phyloP scores from a whole-genome alignment of 768 basidiomycete species.

The Saitozyma sp. region DNA sequence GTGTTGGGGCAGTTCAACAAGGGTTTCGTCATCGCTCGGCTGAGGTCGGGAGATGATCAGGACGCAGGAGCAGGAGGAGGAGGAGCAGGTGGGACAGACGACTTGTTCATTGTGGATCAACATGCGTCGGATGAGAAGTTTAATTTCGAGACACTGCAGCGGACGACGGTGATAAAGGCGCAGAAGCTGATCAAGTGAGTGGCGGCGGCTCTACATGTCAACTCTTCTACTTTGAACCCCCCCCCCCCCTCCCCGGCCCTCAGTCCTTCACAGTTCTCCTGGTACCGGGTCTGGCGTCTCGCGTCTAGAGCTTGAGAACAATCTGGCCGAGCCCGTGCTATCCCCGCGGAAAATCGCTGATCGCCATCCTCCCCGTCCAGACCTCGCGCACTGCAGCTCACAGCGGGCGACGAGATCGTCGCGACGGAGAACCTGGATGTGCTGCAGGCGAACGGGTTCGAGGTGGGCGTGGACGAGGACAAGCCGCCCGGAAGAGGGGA shows the following conservation, averaged over 20 bases:
- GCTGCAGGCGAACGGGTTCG: conserved; percentile 83
- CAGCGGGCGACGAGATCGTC: conserved; percentile 83
- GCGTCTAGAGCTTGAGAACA: no score
- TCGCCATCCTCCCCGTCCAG: conserved; percentile 54
- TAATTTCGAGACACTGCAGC: conserved; percentile 92
- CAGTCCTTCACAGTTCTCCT: no score
- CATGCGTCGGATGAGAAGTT: conserved; percentile 98
- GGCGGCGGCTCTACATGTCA: no score
- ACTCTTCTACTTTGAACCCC: no score
- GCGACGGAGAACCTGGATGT: conserved; percentile 85
- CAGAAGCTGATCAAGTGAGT: conserved; percentile 78
- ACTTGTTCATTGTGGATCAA: conserved; percentile 94
- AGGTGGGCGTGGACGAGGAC: conserved; percentile 57
- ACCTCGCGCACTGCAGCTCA: conserved; percentile 73
- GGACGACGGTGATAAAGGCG: conserved; percentile 82
- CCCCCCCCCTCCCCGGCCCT: no score
- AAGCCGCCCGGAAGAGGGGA: conserved; percentile 55
- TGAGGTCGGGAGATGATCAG: conserved; percentile 53
- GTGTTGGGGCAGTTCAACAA: conserved; percentile 92
- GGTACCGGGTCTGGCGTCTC: no score
- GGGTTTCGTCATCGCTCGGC: conserved; percentile 85
- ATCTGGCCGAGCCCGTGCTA: no score
- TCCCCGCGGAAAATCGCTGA: no score
- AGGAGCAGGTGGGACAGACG: conserved; percentile 61
- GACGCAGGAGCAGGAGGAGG: background rate